These are phyloP conservation scores for Triangularia setosa DNA, from an alignment of 2,329 filamentous ascomycete species.

Conservation along the genomic window DNA sequence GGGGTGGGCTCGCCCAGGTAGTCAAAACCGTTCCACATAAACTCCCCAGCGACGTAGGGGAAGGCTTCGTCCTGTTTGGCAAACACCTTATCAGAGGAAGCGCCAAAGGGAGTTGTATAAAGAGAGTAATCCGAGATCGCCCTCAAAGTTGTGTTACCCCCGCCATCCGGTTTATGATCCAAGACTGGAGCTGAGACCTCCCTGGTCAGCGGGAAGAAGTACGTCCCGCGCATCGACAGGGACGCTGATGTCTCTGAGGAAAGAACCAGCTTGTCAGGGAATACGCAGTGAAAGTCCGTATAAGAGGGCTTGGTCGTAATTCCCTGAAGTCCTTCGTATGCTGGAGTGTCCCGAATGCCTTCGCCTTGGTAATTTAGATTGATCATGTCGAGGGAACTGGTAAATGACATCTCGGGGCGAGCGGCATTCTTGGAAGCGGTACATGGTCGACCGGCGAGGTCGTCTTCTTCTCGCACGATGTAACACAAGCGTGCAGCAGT, in stretches of 20 bases:
- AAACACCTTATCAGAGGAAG: conserved; percentile 53
- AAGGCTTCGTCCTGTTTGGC: conserved; percentile 40
- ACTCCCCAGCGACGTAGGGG: conserved; percentile 48
- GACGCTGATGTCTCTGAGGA: conserved; percentile 41
- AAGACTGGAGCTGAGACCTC: conserved; percentile 31
- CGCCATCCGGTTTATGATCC: conserved; percentile 31
- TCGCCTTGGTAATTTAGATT: conserved; percentile 54
- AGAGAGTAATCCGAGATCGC: conserved; percentile 47
- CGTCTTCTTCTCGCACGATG: conserved; percentile 44
- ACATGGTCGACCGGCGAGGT: conserved; percentile 34
- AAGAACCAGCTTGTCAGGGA: conserved; percentile 45
- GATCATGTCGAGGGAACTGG: conserved; percentile 41
- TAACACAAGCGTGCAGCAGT: conserved; percentile 35
- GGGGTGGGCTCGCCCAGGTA: conserved; percentile 32
- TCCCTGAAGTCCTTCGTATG: conserved; percentile 22
- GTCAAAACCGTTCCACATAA: conserved; percentile 32
- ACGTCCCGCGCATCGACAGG: conserved; percentile 48
- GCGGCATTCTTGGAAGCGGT: conserved; percentile 47
- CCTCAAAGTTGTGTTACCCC: conserved; percentile 30
- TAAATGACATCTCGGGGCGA: conserved; percentile 35
- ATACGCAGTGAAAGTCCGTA: conserved; percentile 40
- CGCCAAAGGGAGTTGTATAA: conserved; percentile 44
- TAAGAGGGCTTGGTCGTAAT: conserved; percentile 31
- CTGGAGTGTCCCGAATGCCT: conserved; percentile 29
- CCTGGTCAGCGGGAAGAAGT: conserved; percentile 46